Conservation (phyloP, 305 asterid genomes). For the Plantago rigida region DNA sequence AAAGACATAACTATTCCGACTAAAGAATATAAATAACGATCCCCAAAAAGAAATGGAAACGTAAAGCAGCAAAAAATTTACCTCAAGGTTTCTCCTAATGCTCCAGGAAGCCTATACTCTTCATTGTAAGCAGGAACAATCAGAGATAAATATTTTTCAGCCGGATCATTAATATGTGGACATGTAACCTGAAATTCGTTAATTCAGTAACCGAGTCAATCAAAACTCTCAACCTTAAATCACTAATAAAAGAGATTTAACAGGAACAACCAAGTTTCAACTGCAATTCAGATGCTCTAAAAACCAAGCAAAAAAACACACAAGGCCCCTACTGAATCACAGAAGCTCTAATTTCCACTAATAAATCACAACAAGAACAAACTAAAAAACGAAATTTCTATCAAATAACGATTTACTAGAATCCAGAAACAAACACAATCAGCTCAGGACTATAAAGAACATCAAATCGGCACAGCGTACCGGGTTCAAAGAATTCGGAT, state of each 20-base stretch:
- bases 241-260: no score
- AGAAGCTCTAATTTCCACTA: no score
- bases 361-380: no score
- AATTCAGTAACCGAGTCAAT: slow-evolving; percentile 20
- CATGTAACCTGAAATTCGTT: slow-evolving; percentile 59
- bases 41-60: slow-evolving; percentile 3
- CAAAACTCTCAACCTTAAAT: slow-evolving; percentile 9
- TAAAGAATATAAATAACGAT: neutral
- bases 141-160: slow-evolving; percentile 83
- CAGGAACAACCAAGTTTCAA: no score
- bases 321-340: no score
- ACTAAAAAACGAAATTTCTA: no score
- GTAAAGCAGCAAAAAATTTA: slow-evolving; percentile 25
- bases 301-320: no score
- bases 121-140: slow-evolving; percentile 87
- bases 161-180: slow-evolving; percentile 70
- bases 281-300: no score
- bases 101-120: slow-evolving; percentile 82
- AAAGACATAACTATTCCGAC: neutral
- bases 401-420: no score
- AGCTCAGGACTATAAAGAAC: neutral
- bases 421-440: no score
- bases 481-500: slow-evolving; percentile 74
- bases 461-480: slow-evolving; percentile 25
- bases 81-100: slow-evolving; percentile 75